phyloP scores from a whole-genome alignment of 192 early-diverging fungal genomes.

The Paraglomus occultum region DNA sequence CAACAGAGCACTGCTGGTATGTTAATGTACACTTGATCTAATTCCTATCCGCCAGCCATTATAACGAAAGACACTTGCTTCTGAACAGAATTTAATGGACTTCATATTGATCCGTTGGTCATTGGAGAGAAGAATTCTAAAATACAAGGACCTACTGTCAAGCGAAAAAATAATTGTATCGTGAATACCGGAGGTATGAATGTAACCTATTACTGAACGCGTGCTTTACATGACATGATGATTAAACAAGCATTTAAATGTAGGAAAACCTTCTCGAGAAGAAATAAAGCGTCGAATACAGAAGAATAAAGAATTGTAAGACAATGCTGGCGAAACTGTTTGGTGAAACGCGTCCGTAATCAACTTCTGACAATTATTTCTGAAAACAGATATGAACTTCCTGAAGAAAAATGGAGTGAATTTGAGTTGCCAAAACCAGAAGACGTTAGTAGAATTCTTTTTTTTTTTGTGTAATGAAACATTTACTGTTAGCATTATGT shows the following conservation, averaged over 20 bases:
- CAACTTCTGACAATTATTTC: neutral
- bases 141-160: constrained; percentile 79
- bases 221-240: neutral
- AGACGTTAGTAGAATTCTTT: constrained; percentile 49
- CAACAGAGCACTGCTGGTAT: constrained; percentile 92
- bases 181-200: constrained; percentile 79
- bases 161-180: constrained; percentile 93
- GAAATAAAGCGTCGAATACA: constrained; percentile 67
- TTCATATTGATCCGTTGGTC: constrained; percentile 85
- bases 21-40: neutral
- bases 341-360: neutral
- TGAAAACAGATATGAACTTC: constrained; percentile 60
- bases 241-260: neutral
- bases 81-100: constrained; percentile 77
- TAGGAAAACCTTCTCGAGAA: constrained; percentile 68
- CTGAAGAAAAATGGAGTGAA: constrained; percentile 62
- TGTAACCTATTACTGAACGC: neutral
- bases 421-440: constrained; percentile 74
- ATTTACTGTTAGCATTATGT: neutral
- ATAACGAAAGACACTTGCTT: neutral
- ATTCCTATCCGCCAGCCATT: neutral
- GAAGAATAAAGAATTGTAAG: constrained; percentile 75
- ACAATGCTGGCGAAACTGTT: neutral
- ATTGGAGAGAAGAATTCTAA: constrained; percentile 86
- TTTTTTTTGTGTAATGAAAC: neutral